Evolutionary conservation across 2,329 filamentous ascomycete species (phyloP).

Genomic region (Ceratocystis variospora): DNA sequence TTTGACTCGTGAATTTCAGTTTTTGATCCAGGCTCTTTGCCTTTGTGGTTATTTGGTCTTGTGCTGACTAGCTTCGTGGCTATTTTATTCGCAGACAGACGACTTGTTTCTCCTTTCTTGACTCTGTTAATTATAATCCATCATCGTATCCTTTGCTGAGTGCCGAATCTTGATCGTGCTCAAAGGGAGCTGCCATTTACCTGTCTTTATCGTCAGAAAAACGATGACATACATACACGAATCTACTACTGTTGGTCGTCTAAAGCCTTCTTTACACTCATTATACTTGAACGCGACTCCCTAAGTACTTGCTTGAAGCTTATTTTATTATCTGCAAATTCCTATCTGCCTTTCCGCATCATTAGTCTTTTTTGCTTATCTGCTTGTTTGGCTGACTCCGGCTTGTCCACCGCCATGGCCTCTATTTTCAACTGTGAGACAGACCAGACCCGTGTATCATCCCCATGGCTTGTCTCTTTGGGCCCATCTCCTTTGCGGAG

Average conservation of each 20-base stretch:
- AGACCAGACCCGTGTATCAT: constrained; percentile 74
- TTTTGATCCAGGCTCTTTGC: background rate
- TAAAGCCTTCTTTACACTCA: background rate
- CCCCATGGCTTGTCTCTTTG: constrained; percentile 65
- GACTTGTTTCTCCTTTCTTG: background rate
- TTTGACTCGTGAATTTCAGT: background rate
- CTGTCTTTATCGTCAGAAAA: constrained; percentile 9
- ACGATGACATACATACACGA: constrained; percentile 17
- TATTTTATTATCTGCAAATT: background rate
- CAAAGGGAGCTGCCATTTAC: background rate
- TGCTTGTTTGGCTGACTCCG: constrained; percentile 10
- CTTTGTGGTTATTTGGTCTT: background rate
- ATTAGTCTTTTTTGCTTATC: background rate
- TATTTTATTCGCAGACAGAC: background rate
- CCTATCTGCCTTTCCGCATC: no score
- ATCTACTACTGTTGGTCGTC: background rate
- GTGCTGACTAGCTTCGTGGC: background rate
- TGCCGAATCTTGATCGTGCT: background rate
- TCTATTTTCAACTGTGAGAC: constrained; percentile 94
- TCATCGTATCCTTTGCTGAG: background rate
- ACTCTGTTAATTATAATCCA: background rate
- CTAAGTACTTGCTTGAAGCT: background rate
- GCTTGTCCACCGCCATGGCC: constrained; percentile 45
- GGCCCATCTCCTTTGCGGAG: constrained; percentile 24
- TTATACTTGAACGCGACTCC: background rate